A percentile compares a stretch with the other conserved stretches of the same genome.
These are phyloP conservation scores for Citeromyces matritensis DNA, from an alignment of 805 yeast species.

Conservation along the genomic window DNA sequence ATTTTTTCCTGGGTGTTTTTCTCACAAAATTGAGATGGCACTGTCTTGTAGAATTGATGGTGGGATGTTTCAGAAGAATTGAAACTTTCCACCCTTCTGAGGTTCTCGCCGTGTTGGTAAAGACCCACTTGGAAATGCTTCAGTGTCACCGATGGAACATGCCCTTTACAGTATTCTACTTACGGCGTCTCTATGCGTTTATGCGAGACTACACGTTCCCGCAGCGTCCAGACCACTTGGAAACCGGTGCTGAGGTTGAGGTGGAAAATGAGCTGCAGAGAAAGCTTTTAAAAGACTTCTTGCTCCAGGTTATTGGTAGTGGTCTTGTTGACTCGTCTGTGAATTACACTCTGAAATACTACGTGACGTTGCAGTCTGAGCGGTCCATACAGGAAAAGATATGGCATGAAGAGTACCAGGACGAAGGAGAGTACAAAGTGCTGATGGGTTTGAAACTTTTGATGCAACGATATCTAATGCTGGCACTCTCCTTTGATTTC, in stretches of 20 bases:
- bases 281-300: constrained; percentile 43
- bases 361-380: constrained; percentile 7
- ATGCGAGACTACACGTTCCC: constrained; percentile 42
- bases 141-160: too few species aligned
- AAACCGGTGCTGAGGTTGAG: constrained; percentile 17
- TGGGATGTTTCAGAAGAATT: constrained; percentile 41
- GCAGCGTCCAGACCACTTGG: constrained; percentile 17
- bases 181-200: constrained; percentile 52
- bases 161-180: constrained; percentile 14
- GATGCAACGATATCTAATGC: constrained; percentile 13
- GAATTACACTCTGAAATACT: constrained; percentile 1
- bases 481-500: constrained; percentile 55
- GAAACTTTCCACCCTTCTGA: constrained; percentile 66
- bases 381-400: constrained; percentile 2
- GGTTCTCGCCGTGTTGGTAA: constrained; percentile 53
- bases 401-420: too few species aligned
- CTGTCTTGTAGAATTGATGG: constrained; percentile 49
- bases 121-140: constrained; percentile 39
- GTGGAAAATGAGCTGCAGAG: constrained; percentile 49
- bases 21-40: constrained; percentile 38
- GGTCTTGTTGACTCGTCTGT: constrained; percentile 1
- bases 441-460: constrained; percentile 9
- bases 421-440: too few species aligned
- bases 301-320: constrained; percentile 33
- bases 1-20: too few species aligned